Evolutionary conservation across 495 filamentous ascomycete species (phyloP).

Genomic region (Bacidia gigantensis): DNA sequence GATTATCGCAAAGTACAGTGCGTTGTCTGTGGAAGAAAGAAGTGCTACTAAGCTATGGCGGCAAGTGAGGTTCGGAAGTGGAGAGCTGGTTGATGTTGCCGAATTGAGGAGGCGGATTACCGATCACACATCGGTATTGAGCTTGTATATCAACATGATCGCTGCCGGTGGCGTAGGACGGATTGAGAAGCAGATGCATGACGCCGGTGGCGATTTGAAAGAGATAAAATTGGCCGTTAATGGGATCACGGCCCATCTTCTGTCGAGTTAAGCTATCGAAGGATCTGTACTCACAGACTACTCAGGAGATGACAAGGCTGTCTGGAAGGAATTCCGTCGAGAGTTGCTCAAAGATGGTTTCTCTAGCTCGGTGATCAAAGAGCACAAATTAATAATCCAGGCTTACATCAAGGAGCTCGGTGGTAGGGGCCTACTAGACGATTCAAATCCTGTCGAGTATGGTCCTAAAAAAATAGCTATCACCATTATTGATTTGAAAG

Average conservation of each 20-base stretch:
- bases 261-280: constrained; percentile 8
- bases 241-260: constrained; percentile 32
- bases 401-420: constrained; percentile 14
- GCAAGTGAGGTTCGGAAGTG: constrained; percentile 8
- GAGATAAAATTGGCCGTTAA: constrained; percentile 10
- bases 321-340: constrained; percentile 40
- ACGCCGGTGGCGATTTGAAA: constrained; percentile 8
- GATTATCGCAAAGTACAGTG: constrained; percentile 9
- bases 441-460: too few species aligned
- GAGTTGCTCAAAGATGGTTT: constrained; percentile 40
- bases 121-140: constrained; percentile 5
- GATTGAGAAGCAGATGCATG: constrained; percentile 14
- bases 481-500: too few species aligned
- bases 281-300: constrained; percentile 25
- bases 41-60: constrained; percentile 8
- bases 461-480: too few species aligned
- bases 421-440: constrained; percentile 12
- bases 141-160: constrained; percentile 10
- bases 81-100: constrained; percentile 3
- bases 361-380: constrained; percentile 33
- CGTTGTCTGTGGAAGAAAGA: constrained; percentile 4
- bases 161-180: constrained; percentile 5
- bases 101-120: constrained; percentile 8
- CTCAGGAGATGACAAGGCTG: constrained; percentile 30
- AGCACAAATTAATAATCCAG: constrained; percentile 29